Evolutionary conservation across 1,284 basidiomycete genomes (phyloP), one percentile per base, ranked within the genome.

Genomic region (Ustilago shanxiensis): DNA sequence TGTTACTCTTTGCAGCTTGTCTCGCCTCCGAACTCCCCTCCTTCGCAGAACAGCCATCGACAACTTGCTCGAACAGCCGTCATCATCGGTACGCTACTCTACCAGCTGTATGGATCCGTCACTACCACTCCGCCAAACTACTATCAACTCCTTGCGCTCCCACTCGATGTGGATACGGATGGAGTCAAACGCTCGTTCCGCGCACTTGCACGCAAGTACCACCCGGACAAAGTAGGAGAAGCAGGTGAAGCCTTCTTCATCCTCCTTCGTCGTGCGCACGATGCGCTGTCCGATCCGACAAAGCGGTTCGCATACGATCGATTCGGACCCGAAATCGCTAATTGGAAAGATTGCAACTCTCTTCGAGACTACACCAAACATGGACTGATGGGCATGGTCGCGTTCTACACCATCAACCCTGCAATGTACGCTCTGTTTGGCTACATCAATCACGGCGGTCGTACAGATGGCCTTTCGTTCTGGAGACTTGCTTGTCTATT

Each of bases 251-350:
- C 88, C 6, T 71, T 91, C 51, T 95, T 95, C 83, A 93, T 95
- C 65, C 83, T 88, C 29, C 90, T 93, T 1, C 88, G 93, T 58
- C 89, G 91, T 77, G 92, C 92, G 20, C 95, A 92, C 81, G 93
- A 95, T 83, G 90, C 91, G 0, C 86, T 95, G 33, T 93, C 91
- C 67, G 90, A 94, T 77, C 93, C 94, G 0, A 88, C 90, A 1
- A 91, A 91, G 66, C 88, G 93, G 52, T 95, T 93, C 87, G 94
- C 93, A 0, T 95, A 95, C 85, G 94, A 95, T 58, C 79, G 93
- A 66, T 95, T 95, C 81, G 93, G 93, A 0, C 90, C 92, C 3
- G 90, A 91, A 31, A 91, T 91, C 2, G 77, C 93, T 24, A 82
- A 79, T 0, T 95, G 93, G 92, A 89, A 88, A 35, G 87, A 90